Evolutionary conservation across 1,284 basidiomycete genomes (phyloP).

Genomic region (Vanrija sp.): DNA sequence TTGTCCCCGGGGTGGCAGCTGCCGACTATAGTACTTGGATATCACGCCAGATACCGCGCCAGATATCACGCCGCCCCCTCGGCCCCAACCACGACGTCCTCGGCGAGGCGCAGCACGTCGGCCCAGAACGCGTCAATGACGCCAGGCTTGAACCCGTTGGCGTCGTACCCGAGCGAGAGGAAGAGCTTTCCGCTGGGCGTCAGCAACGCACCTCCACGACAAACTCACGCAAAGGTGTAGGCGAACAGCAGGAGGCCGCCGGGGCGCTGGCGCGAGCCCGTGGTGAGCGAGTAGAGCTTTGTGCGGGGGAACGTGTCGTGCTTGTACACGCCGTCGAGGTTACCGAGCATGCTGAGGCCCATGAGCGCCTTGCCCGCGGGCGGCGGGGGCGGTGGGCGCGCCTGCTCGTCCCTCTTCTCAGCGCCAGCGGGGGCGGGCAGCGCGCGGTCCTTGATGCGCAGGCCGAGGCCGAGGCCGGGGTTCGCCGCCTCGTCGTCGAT

Average conservation of each 20-base stretch:
- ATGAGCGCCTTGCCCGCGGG: conserved; percentile 55
- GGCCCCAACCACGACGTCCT: conserved; percentile 16
- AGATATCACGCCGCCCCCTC: not conserved
- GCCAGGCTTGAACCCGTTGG: conserved; percentile 24
- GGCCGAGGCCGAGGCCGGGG: conserved; percentile 10
- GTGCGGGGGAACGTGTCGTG: conserved; percentile 58
- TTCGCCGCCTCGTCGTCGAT: conserved; percentile 58
- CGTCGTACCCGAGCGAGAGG: conserved; percentile 30
- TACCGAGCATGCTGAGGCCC: conserved; percentile 70
- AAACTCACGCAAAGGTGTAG: conserved; percentile 53
- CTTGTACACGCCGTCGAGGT: conserved; percentile 70
- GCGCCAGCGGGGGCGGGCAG: not conserved
- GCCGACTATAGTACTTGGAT: too few species aligned
- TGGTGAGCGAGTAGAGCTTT: conserved; percentile 63
- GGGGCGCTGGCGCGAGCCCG: conserved; percentile 66
- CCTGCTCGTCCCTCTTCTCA: not conserved
- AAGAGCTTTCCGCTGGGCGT: conserved; percentile 12
- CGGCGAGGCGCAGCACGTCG: conserved; percentile 18
- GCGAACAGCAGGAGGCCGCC: conserved; percentile 70
- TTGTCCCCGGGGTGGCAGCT: too few species aligned
- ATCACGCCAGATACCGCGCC: too few species aligned
- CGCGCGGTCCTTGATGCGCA: conserved; percentile 2
- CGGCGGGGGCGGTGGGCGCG: not conserved
- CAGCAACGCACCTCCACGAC: not conserved
- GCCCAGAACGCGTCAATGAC: conserved; percentile 24